phyloP scores from a whole-genome alignment of 352 stramenopile genomes.

The Phytophthora rubi region DNA sequence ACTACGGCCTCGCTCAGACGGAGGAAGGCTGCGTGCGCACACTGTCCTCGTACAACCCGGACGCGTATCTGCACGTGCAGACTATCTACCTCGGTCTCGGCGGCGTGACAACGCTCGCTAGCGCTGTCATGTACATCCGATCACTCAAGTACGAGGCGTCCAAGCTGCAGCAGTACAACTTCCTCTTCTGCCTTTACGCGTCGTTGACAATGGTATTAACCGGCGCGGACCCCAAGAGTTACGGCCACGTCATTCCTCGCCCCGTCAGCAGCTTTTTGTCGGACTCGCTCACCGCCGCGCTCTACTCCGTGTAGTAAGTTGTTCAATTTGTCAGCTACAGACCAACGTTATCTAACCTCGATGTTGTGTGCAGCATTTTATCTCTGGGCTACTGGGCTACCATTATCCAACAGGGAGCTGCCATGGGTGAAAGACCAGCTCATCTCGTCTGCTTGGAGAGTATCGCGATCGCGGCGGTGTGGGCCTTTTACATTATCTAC shows the following conservation, averaged over 20 bases:
- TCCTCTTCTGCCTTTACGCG: conserved; percentile 47
- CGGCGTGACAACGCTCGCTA: conserved; percentile 27
- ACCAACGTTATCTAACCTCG: conserved; percentile 7
- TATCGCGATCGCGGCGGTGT: conserved; percentile 37
- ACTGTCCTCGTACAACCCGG: conserved; percentile 35
- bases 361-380: conserved; percentile 34
- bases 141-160: conserved; percentile 37
- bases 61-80: conserved; percentile 40
- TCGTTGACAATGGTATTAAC: conserved; percentile 44
- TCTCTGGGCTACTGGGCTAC: conserved; percentile 47
- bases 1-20: conserved; percentile 39
- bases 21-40: conserved; percentile 36
- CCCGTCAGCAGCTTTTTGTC: conserved; percentile 45
- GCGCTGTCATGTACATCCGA: conserved; percentile 38
- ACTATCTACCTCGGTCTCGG: conserved; percentile 43
- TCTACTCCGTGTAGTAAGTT: conserved; percentile 58
- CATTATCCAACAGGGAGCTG: conserved; percentile 44
- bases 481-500: conserved; percentile 49
- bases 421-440: conserved; percentile 22
- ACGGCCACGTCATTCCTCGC: conserved; percentile 45
- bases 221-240: conserved; percentile 44
- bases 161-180: conserved; percentile 47
- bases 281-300: conserved; percentile 46
- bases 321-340: neutral
- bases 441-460: conserved; percentile 39